Percentiles rank a stretch among this genome's conserved stretches.
Conservation (phyloP, 202 grass and related monocot species). For the Bolboschoenoplectus hybrid region DNA sequence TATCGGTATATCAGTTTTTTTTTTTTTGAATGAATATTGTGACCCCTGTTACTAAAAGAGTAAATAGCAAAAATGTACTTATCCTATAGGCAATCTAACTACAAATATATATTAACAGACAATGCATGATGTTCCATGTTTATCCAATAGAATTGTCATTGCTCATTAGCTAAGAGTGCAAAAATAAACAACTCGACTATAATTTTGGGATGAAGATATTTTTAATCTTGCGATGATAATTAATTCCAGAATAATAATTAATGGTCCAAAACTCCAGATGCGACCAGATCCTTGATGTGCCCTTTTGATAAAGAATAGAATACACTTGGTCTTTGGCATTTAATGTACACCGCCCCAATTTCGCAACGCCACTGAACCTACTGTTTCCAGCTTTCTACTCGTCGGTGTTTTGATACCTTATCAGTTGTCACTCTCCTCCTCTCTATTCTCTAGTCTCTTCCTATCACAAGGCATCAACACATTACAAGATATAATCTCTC, state of each 20-base stretch:
- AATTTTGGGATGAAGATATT: background rate
- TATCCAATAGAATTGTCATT: background rate
- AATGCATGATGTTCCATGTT: slow-evolving; percentile 15
- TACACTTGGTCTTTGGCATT: slow-evolving; percentile 19
- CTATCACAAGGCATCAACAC: background rate
- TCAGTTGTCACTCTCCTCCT: slow-evolving; percentile 14
- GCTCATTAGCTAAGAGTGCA: background rate
- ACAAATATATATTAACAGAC: background rate
- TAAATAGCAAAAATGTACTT: background rate
- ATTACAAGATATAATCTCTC: background rate
- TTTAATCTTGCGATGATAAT: background rate
- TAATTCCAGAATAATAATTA: background rate
- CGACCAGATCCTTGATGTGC: slow-evolving; percentile 17
- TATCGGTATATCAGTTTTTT: no score
- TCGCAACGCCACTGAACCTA: background rate
- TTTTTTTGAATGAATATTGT: no score
- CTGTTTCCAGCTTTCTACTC: slow-evolving; percentile 16
- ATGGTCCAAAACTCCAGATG: background rate
- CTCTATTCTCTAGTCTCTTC: slow-evolving; percentile 35
- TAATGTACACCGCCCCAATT: slow-evolving; percentile 18
- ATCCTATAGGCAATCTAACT: background rate
- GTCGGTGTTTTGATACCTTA: slow-evolving; percentile 24
- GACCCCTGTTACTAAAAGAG: background rate
- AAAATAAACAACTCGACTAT: background rate
- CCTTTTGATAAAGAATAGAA: background rate